Percentiles rank a stretch among this genome's conserved stretches.
Conservation (phyloP, 139 green algal species). For the Chlorella sp. region DNA sequence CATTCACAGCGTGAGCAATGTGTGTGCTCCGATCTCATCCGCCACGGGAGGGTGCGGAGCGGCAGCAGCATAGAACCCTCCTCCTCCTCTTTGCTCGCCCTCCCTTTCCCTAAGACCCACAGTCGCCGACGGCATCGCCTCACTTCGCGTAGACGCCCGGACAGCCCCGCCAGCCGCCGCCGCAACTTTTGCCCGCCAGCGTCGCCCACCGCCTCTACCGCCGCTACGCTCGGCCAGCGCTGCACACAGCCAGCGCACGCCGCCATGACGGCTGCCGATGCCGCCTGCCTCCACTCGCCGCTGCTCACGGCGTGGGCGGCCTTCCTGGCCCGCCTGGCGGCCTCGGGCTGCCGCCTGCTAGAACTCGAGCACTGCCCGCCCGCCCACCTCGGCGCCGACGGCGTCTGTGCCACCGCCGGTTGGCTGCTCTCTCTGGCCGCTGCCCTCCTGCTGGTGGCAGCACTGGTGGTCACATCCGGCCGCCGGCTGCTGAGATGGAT, state of each 20-base stretch:
- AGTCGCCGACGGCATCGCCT: too few species aligned
- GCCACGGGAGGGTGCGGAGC: too few species aligned
- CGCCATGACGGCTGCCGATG: background rate
- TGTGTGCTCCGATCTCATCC: too few species aligned
- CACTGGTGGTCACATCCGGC: background rate
- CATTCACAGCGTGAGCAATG: too few species aligned
- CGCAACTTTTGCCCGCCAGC: background rate
- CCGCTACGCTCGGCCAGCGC: background rate
- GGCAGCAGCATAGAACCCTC: too few species aligned
- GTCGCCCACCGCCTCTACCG: background rate
- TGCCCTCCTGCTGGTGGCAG: background rate
- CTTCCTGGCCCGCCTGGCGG: background rate
- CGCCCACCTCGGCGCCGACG: background rate
- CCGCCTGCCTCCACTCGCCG: background rate
- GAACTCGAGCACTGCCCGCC: background rate
- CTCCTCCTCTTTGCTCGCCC: too few species aligned
- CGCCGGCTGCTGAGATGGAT: constrained; percentile 24
- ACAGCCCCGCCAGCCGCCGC: too few species aligned
- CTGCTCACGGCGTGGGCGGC: constrained; percentile 7
- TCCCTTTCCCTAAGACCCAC: too few species aligned
- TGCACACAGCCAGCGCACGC: background rate
- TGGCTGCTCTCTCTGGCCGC: background rate
- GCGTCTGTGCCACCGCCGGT: background rate
- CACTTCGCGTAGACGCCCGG: too few species aligned
- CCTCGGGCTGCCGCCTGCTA: constrained; percentile 6